phyloP scores from a whole-genome alignment of 192 early-diverging fungal species.

The Cladochytrium replicatum region DNA sequence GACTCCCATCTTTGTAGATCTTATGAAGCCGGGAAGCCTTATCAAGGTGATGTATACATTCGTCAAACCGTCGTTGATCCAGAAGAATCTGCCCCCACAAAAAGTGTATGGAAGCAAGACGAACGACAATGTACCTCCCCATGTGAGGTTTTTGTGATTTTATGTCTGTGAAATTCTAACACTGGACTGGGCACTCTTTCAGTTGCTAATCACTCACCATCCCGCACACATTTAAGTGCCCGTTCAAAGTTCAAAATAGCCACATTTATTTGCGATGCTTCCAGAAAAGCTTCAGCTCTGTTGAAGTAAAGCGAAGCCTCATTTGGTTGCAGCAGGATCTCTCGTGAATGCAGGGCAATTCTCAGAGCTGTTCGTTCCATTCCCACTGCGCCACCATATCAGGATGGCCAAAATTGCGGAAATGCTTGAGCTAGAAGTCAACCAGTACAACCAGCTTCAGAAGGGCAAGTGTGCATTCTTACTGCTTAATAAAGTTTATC shows the following conservation, averaged over 20 bases:
- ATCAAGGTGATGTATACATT: slow-evolving; percentile 16
- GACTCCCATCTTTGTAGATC: slow-evolving; percentile 2
- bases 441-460: slow-evolving; percentile 62
- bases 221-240: too few relatives aligned
- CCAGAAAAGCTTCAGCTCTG: slow-evolving; percentile 29
- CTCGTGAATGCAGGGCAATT: slow-evolving; percentile 23
- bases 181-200: too few relatives aligned
- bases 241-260: slow-evolving; percentile 32
- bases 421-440: slow-evolving; percentile 62
- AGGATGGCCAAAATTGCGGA: too few relatives aligned
- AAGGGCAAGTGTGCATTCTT: slow-evolving; percentile 37
- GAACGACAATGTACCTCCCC: too few relatives aligned
- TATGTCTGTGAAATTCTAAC: too few relatives aligned
- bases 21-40: slow-evolving; percentile 14
- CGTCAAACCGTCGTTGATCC: slow-evolving; percentile 32
- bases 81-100: slow-evolving; percentile 33
- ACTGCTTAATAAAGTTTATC: neutral
- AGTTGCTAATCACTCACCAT: too few relatives aligned
- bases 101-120: slow-evolving; percentile 4
- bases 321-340: slow-evolving; percentile 23
- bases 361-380: too few relatives aligned
- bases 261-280: slow-evolving; percentile 22
- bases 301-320: slow-evolving; percentile 33
- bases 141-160: too few relatives aligned
- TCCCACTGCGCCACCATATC: too few relatives aligned